phyloP scores from a whole-genome alignment of 1,284 basidiomycete species.

The Agaricales sp. region DNA sequence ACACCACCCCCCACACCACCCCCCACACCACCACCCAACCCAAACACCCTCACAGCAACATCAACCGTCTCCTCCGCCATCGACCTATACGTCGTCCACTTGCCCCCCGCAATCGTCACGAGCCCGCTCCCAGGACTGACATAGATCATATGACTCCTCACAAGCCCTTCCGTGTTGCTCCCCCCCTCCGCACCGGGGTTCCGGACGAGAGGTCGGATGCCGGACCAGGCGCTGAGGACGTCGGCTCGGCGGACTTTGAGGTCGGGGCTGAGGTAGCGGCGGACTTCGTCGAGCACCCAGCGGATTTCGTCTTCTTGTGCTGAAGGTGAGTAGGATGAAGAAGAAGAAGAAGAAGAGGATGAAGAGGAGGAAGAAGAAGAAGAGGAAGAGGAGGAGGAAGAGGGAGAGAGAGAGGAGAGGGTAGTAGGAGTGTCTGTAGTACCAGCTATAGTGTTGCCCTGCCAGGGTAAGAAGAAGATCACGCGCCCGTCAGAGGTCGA shows the following conservation, averaged over 20 bases:
- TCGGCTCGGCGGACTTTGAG: slow-evolving; percentile 94
- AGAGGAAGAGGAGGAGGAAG: slow-evolving; percentile 70
- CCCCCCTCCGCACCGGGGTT: slow-evolving; percentile 60
- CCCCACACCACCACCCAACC: slow-evolving; percentile 43
- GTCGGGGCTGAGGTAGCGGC: slow-evolving; percentile 84
- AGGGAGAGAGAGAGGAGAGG: slow-evolving; percentile 71
- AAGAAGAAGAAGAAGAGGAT: slow-evolving; percentile 86
- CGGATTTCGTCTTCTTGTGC: slow-evolving; percentile 93
- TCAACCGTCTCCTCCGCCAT: slow-evolving; percentile 98
- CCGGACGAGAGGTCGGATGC: slow-evolving; percentile 82
- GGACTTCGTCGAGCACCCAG: slow-evolving; percentile 92
- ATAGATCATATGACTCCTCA: slow-evolving; percentile 93
- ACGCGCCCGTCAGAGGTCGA: slow-evolving; percentile 94
- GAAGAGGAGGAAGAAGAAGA: slow-evolving; percentile 82
- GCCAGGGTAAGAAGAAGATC: slow-evolving; percentile 99
- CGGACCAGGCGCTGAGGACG: slow-evolving; percentile 93
- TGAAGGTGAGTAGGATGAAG: slow-evolving; percentile 68
- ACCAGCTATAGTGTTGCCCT: slow-evolving; percentile 95
- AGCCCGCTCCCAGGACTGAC: slow-evolving; percentile 67
- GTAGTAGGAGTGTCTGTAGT: slow-evolving; percentile 96
- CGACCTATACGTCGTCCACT: slow-evolving; percentile 96
- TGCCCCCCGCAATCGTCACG: slow-evolving; percentile 93
- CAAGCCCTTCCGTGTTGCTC: slow-evolving; percentile 80
- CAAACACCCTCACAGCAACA: slow-evolving; percentile 75
- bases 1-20: slow-evolving; percentile 13